Evolutionary conservation across 2,329 filamentous ascomycete genomes (phyloP).

Genomic region (Diaporthe nobilis): DNA sequence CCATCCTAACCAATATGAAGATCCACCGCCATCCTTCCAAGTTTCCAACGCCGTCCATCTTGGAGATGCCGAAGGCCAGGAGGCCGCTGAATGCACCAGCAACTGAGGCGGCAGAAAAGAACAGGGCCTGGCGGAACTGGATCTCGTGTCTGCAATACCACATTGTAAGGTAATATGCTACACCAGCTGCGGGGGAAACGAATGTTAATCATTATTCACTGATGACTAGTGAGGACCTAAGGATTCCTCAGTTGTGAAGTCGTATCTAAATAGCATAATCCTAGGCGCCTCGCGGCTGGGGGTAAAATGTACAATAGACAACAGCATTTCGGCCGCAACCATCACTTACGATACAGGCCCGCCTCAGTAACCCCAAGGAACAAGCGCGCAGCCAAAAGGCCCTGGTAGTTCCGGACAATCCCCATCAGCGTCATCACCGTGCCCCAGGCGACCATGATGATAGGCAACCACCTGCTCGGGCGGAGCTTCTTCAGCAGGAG

Average conservation of each 20-base stretch:
- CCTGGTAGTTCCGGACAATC: constrained; percentile 63
- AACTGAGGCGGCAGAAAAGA: constrained; percentile 86
- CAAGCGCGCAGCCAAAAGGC: constrained; percentile 65
- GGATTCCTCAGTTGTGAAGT: constrained; percentile 42
- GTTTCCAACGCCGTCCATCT: constrained; percentile 61
- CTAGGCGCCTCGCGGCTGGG: constrained; percentile 34
- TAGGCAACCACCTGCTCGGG: constrained; percentile 81
- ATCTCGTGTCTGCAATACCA: constrained; percentile 73
- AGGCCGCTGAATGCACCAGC: constrained; percentile 82
- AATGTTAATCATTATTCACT: too few relatives aligned
- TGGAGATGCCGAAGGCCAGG: constrained; percentile 63
- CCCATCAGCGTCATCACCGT: constrained; percentile 67
- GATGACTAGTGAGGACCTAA: not conserved
- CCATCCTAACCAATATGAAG: constrained; percentile 55
- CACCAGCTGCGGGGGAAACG: not conserved
- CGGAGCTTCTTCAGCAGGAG: constrained; percentile 80
- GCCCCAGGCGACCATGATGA: constrained; percentile 78
- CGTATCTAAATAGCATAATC: constrained; percentile 51
- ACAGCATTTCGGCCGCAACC: constrained; percentile 55
- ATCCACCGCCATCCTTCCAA: constrained; percentile 68
- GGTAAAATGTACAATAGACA: constrained; percentile 59
- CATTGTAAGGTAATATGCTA: constrained; percentile 67
- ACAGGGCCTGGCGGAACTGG: constrained; percentile 74
- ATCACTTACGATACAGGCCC: constrained; percentile 66
- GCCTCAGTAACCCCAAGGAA: constrained; percentile 77